phyloP scores from a whole-genome alignment of 2,329 filamentous ascomycete species.

The Immersiporthe knoxdaviesiana region DNA sequence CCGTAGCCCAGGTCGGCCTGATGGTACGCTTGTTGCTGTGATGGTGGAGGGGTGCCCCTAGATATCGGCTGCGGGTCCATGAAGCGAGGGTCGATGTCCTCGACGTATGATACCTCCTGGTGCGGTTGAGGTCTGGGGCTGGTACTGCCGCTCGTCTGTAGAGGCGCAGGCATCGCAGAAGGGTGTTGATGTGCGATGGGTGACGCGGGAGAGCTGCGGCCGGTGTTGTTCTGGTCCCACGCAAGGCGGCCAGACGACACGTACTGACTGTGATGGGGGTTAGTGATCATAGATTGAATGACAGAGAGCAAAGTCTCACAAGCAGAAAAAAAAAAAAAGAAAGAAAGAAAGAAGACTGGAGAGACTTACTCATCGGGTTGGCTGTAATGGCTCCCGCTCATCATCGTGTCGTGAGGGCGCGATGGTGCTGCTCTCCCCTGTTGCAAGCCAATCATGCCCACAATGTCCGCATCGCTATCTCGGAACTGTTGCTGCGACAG shows the following conservation, averaged over 20 bases:
- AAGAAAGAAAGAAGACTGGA: neutral
- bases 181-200: conserved; percentile 45
- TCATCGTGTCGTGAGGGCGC: conserved; percentile 52
- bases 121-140: conserved; percentile 40
- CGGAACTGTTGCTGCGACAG: conserved; percentile 48
- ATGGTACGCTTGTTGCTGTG: neutral
- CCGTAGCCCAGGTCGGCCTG: conserved; percentile 37
- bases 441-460: conserved; percentile 72
- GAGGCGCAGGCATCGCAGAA: conserved; percentile 35
- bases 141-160: conserved; percentile 39
- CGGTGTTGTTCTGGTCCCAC: conserved; percentile 56
- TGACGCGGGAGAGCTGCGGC: conserved; percentile 49
- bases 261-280: conserved; percentile 47
- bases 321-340: neutral
- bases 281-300: neutral
- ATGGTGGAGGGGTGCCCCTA: neutral
- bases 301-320: neutral
- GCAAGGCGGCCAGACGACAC: conserved; percentile 51
- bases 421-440: conserved; percentile 49
- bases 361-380: conserved; percentile 67
- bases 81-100: conserved; percentile 91
- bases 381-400: conserved; percentile 73
- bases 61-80: conserved; percentile 50
- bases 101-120: conserved; percentile 42
- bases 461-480: conserved; percentile 72